phyloP scores from a whole-genome alignment of 148 eudicot species.

The Limonium bicolor region DNA sequence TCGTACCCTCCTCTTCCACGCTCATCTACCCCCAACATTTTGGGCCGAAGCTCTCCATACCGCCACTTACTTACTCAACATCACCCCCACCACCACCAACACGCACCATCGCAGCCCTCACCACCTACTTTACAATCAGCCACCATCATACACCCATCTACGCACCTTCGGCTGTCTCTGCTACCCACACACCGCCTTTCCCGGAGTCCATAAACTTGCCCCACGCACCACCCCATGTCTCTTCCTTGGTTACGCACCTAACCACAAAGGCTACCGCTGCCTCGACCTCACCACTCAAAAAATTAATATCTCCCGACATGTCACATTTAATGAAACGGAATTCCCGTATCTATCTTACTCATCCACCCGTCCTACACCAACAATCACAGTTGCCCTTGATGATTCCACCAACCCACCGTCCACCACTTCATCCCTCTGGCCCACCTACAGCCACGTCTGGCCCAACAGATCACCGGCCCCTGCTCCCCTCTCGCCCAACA shows the following conservation, averaged over 20 bases:
- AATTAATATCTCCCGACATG: neutral
- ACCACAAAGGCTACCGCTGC: slow-evolving; percentile 1
- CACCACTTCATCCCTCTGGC: too few species aligned
- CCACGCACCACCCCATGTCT: neutral
- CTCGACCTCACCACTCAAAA: neutral
- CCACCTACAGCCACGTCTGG: too few species aligned
- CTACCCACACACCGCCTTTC: neutral
- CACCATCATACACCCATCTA: neutral
- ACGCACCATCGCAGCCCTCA: neutral
- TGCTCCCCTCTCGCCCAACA: too few species aligned
- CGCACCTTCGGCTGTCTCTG: neutral
- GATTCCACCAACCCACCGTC: too few species aligned
- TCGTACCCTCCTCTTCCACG: neutral
- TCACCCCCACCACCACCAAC: neutral
- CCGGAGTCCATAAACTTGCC: neutral
- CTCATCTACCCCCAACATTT: neutral
- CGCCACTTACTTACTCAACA: neutral
- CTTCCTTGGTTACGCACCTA: neutral
- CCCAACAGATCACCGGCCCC: too few species aligned
- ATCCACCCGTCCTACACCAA: too few species aligned
- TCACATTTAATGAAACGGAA: neutral
- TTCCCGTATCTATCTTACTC: neutral
- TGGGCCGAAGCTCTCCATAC: neutral
- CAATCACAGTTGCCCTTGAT: too few species aligned
- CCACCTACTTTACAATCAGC: neutral